These are phyloP conservation scores for Thermothelomyces thermophilus DNA, from an alignment of 2,329 filamentous ascomycete species.

Conservation along the genomic window DNA sequence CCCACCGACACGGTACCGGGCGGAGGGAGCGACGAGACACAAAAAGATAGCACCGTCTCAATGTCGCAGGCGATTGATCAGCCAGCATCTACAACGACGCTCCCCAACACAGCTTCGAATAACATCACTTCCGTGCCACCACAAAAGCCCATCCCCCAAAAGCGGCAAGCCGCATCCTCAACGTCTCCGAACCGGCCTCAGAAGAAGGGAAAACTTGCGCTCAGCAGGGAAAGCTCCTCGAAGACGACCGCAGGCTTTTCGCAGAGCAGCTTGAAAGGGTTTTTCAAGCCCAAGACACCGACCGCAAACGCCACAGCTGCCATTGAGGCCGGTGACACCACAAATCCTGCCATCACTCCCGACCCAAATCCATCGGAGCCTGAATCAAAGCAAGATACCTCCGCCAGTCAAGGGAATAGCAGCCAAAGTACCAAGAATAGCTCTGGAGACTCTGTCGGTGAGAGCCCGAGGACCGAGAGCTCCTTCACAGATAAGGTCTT, in stretches of 20 bases:
- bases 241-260: slow-evolving; percentile 30
- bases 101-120: slow-evolving; percentile 1
- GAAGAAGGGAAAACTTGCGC: slow-evolving; percentile 34
- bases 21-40: background rate
- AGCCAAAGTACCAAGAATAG: background rate
- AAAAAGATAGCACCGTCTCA: background rate
- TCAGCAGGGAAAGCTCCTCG: slow-evolving; percentile 29
- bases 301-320: slow-evolving; percentile 13
- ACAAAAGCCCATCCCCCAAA: slow-evolving; percentile 15
- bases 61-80: slow-evolving; percentile 5
- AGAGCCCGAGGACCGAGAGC: background rate
- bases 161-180: slow-evolving; percentile 20
- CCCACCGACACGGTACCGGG: background rate
- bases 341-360: background rate
- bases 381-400: background rate
- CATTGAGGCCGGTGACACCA: background rate
- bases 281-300: slow-evolving; percentile 60
- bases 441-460: background rate
- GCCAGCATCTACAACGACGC: slow-evolving; percentile 8
- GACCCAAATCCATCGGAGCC: background rate
- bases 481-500: slow-evolving; percentile 35
- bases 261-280: slow-evolving; percentile 63
- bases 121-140: slow-evolving; percentile 7
- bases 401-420: background rate
- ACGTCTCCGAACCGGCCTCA: slow-evolving; percentile 24